Conservation (phyloP, 768 basidiomycete genomes). For the Leucocoprinus leucothites region DNA sequence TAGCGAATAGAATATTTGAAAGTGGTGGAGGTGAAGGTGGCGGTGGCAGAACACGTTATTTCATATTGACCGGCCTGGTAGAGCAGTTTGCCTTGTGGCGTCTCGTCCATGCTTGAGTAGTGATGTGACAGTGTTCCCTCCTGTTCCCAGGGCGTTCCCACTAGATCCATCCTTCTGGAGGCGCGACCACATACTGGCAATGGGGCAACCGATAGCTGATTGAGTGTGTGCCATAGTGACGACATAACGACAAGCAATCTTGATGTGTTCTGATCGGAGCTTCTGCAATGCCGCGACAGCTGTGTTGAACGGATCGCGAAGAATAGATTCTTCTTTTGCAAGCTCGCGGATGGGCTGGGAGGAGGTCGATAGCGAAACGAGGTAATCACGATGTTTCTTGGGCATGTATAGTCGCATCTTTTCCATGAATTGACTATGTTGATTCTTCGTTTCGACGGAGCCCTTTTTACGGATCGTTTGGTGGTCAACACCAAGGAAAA, state of each 20-base stretch:
- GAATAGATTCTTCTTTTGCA: constrained; percentile 50
- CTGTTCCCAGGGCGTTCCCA: constrained; percentile 76
- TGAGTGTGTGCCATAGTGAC: constrained; percentile 74
- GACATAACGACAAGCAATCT: constrained; percentile 83
- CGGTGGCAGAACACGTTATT: background rate
- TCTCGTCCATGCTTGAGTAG: constrained; percentile 90
- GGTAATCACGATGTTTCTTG: constrained; percentile 82
- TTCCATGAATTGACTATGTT: constrained; percentile 81
- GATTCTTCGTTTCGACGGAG: constrained; percentile 61
- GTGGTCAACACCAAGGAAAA: constrained; percentile 89
- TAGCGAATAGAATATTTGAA: background rate
- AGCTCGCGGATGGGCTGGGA: constrained; percentile 63
- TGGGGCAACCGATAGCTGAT: constrained; percentile 45
- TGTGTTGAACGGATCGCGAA: constrained; percentile 75
- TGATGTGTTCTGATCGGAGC: constrained; percentile 86
- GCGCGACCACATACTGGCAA: constrained; percentile 51
- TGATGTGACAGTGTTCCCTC: constrained; percentile 79
- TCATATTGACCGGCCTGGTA: constrained; percentile 6
- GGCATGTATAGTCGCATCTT: constrained; percentile 97
- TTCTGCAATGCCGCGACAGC: constrained; percentile 77
- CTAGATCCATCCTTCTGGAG: constrained; percentile 38
- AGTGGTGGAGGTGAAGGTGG: too few species aligned
- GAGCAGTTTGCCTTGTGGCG: constrained; percentile 49
- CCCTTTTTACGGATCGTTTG: constrained; percentile 68
- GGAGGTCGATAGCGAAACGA: constrained; percentile 58